A percentile compares a stretch with the other conserved stretches of the same genome.
phyloP scores from a whole-genome alignment of 2,329 filamentous ascomycete genomes.

The Cladosporium cucumerinum region DNA sequence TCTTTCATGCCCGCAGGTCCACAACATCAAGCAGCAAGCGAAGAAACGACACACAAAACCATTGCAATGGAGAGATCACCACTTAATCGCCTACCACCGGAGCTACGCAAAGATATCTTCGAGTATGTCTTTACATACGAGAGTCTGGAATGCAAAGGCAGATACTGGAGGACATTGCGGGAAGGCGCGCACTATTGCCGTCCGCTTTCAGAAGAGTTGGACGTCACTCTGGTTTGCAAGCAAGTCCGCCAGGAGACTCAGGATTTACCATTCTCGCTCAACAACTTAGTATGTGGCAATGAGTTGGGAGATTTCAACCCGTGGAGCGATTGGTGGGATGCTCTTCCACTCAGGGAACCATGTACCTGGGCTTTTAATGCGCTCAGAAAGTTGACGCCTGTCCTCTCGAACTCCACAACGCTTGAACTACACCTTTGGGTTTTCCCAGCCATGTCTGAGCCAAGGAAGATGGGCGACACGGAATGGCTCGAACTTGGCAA shows the following conservation, averaged over 20 bases:
- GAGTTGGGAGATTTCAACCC: not conserved
- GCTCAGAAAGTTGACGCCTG: not conserved
- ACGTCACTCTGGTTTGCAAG: not conserved
- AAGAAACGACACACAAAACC: too few species aligned
- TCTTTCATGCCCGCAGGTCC: not conserved
- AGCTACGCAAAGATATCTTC: not conserved
- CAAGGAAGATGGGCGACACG: not conserved
- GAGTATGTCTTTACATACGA: constrained; percentile 6
- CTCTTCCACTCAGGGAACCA: not conserved
- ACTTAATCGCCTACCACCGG: not conserved
- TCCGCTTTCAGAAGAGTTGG: not conserved
- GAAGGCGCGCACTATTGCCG: not conserved
- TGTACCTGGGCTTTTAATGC: not conserved
- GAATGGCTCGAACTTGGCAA: not conserved
- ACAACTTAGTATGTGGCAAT: not conserved
- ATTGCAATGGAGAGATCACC: not conserved
- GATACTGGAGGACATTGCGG: not conserved
- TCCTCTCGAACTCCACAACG: not conserved
- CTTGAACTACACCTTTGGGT: not conserved
- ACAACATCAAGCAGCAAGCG: not conserved
- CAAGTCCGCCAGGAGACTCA: not conserved
- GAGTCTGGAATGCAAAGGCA: not conserved
- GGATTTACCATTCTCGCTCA: not conserved
- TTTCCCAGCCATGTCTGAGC: not conserved
- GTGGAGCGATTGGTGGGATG: not conserved